A percentile compares a stretch with the other conserved stretches of the same genome.
phyloP scores from a whole-genome alignment of 495 filamentous ascomycete genomes.

The Penicillium samsonianum region DNA sequence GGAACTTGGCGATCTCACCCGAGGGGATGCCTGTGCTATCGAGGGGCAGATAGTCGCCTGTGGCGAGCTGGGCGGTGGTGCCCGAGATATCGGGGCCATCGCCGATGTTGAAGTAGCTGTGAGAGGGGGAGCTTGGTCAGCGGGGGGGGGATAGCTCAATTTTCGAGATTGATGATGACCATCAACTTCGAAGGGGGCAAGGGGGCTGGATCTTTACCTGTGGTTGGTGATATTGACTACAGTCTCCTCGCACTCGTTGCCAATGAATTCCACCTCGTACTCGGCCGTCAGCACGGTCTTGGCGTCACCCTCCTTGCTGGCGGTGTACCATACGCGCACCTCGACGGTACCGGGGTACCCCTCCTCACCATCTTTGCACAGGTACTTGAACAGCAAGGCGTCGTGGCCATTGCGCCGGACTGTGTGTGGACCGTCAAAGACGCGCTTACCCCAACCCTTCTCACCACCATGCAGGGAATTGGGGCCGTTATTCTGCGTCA shows the following conservation, averaged over 20 bases:
- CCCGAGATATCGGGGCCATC: slow-evolving; percentile 68
- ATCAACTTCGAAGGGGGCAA: not conserved
- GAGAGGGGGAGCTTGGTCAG: not conserved
- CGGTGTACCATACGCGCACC: slow-evolving; percentile 74
- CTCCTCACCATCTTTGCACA: slow-evolving; percentile 75
- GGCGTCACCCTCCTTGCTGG: slow-evolving; percentile 61
- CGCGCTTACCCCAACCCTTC: slow-evolving; percentile 80
- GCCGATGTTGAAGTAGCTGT: slow-evolving; percentile 90
- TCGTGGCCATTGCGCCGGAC: slow-evolving; percentile 69
- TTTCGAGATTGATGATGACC: not conserved
- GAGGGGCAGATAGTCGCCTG: slow-evolving; percentile 72
- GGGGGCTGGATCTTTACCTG: slow-evolving; percentile 55
- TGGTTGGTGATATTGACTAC: slow-evolving; percentile 92
- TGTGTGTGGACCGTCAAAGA: slow-evolving; percentile 73
- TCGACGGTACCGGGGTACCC: slow-evolving; percentile 85
- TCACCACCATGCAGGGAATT: slow-evolving; percentile 83
- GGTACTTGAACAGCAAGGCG: slow-evolving; percentile 72
- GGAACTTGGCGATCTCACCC: slow-evolving; percentile 52
- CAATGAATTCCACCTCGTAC: slow-evolving; percentile 83
- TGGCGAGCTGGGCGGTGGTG: slow-evolving; percentile 70
- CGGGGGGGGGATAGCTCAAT: not conserved
- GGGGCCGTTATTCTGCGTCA: slow-evolving; percentile 72
- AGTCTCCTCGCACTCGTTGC: slow-evolving; percentile 77
- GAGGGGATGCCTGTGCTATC: slow-evolving; percentile 67
- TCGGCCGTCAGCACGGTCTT: slow-evolving; percentile 75